Conservation (phyloP, 2,329 filamentous ascomycete species). For the Trematosphaeria pertusa region DNA sequence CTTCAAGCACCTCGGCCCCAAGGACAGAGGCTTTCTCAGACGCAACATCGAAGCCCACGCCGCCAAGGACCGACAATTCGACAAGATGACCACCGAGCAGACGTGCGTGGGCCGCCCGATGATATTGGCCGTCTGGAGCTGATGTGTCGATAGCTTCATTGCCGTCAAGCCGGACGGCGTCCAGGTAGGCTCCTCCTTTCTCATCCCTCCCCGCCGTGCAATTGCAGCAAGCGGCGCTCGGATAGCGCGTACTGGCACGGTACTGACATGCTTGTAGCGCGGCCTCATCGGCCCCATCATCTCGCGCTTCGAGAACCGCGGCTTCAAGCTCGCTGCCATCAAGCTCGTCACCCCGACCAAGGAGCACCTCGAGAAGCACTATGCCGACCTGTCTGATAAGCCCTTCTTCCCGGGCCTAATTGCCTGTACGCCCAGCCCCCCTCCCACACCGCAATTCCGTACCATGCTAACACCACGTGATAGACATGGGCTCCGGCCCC, state of each 20-base stretch:
- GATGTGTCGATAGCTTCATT: slow-evolving; percentile 79
- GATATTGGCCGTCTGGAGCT: slow-evolving; percentile 17
- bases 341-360: slow-evolving; percentile 90
- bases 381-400: slow-evolving; percentile 90
- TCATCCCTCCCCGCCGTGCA: neutral
- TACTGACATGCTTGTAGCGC: slow-evolving; percentile 78
- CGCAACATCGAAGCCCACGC: slow-evolving; percentile 43
- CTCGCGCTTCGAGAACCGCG: slow-evolving; percentile 95
- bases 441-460: slow-evolving; percentile 1
- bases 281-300: slow-evolving; percentile 98
- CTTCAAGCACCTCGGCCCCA: slow-evolving; percentile 56
- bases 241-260: no score
- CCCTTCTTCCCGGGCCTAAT: slow-evolving; percentile 96
- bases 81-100: slow-evolving; percentile 74
- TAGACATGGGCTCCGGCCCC: slow-evolving; percentile 96
- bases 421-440: slow-evolving; percentile 69
- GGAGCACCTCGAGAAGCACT: slow-evolving; percentile 98
- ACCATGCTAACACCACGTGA: slow-evolving; percentile 12
- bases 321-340: slow-evolving; percentile 98
- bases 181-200: slow-evolving; percentile 69
- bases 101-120: slow-evolving; percentile 72
- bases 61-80: slow-evolving; percentile 32
- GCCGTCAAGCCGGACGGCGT: slow-evolving; percentile 99
- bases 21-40: slow-evolving; percentile 53
- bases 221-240: no score